Base-by-base conservation (phyloP, 495 filamentous ascomycete species). In the Xylaria bambusicola region DNA sequence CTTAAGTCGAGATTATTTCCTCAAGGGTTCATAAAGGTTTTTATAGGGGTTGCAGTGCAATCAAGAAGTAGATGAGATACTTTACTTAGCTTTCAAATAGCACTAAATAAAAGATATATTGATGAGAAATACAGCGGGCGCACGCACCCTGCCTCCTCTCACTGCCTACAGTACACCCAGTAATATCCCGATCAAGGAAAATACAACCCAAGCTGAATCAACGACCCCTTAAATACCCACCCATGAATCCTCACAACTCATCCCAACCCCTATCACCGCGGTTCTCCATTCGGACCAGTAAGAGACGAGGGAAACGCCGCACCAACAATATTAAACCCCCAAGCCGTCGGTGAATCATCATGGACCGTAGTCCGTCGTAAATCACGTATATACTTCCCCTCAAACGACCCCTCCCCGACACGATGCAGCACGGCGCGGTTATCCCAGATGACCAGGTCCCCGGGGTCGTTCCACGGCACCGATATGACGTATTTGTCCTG, bases 401-500 rank as follows among this genome's bases (percentile, higher is more conserved):
- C 75, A 51, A 80, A 86, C 1, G 54, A 65, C 1, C 84, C 84
- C 6, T 74, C 74, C 0, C 74, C 76, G 0, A 79, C 81, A 3
- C 81, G 71, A 62, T 87, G 84, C 73, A 84, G 71, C 31, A 82
- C 79, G 24, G 71, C 74, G 0, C 78, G 77, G 62, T 86, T 87
- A 56, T 87, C 84, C 84, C 84, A 87, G 21, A 85, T 76, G 7
- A 85, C 67, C 64, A 86, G 52, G 64, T 86, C 84, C 0, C 81
- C 75, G 0, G 66, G 56, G 10, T 73, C 58, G 42, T 78, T 53
- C 82, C 84, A 86, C 33, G 67, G 62, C 4, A 85, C 75, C 2
- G 67, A 73, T 6, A 81, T 42, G 0, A 72, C 70, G 64, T 82
- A 81, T 52, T 81, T 78, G 0, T 77, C 70, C 72, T 83, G 77